Evolutionary conservation across 2,329 filamentous ascomycete species (phyloP), one percentile per base, ranked within the genome.

Genomic region (Penicillium sp.): DNA sequence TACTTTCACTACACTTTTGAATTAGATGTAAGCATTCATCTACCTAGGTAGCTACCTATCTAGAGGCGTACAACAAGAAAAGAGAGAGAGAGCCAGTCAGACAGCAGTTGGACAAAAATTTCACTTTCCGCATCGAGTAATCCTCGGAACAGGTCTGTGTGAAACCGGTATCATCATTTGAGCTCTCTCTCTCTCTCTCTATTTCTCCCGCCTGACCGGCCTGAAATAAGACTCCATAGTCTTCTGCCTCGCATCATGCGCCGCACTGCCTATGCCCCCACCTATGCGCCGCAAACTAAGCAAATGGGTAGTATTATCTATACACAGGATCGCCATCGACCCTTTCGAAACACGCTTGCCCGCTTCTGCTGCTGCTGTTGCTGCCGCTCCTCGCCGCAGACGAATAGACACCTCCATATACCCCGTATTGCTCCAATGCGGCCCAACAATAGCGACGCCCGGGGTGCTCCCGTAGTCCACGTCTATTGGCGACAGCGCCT

Each of bases 171-270:
- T 83, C 81, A 81, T 82, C 80, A 82, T 77, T 30, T 47, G 45
- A 57, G 43, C 59, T 28, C 54, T 56, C 28, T 30, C 23, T 33
- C 7, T 20, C 30, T 6, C 5, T 26, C 20, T 26, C 21, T 43
- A 52, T 55, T 21, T 28, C 42, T 11, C 18, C 14, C 8, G 11
- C 8, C 40, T 43, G 1, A 5, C 40, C 21, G n/a, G 18, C 23
- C 86, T 85, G 71, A 96, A 92, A 75, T 94, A 96, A 0, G 82
- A 81, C 47, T 90, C 84, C 64, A 97, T 82, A 18, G 82, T 90
- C 66, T 82, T 86, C 71, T 96, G 92, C 47, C 80, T 85, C 11
- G 83, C 79, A 68, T 97, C 91, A 67, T 90, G 86, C 56, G 81
- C 80, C 40, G 88, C 81, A 64, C 88, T 94, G 55, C 91, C 91